Evolutionary conservation across 2,329 filamentous ascomycete species (phyloP).

Genomic region (Pestalotiopsis sp.): DNA sequence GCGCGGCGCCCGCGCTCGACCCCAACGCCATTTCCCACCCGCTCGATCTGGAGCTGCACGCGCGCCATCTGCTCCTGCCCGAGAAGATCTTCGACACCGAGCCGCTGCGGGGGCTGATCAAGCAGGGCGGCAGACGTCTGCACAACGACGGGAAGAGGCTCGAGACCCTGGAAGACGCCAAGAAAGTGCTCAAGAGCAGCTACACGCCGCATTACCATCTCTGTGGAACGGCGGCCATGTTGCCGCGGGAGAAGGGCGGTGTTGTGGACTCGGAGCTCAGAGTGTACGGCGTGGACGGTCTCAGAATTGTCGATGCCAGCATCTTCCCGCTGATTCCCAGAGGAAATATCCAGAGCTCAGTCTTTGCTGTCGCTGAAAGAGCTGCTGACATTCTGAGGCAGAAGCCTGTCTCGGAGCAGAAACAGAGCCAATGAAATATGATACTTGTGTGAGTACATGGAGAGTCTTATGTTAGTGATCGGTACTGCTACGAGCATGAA

Average conservation of each 20-base stretch:
- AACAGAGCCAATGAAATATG: not conserved
- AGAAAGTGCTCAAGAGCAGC: conserved; percentile 35
- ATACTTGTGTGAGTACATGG: too few species aligned
- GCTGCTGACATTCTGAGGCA: conserved; percentile 22
- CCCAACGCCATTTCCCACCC: conserved; percentile 58
- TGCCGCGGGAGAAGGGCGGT: conserved; percentile 16
- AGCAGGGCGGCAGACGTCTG: conserved; percentile 39
- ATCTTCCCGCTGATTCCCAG: conserved; percentile 20
- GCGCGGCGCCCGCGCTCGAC: conserved; percentile 52
- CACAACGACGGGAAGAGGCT: conserved; percentile 24
- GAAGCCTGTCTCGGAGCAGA: conserved; percentile 1
- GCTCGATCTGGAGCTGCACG: conserved; percentile 57
- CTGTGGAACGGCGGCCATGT: conserved; percentile 45
- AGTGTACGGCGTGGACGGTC: conserved; percentile 19
- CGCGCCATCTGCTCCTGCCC: conserved; percentile 45
- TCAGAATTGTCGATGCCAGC: conserved; percentile 23
- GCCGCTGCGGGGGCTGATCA: conserved; percentile 44
- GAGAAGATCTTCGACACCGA: conserved; percentile 36
- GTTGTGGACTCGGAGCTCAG: conserved; percentile 18
- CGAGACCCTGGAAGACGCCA: conserved; percentile 36
- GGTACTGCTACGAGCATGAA: too few species aligned
- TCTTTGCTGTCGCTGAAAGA: conserved; percentile 23
- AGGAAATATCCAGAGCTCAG: conserved; percentile 20
- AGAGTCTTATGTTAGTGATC: too few species aligned
- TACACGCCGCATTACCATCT: conserved; percentile 48